phyloP scores from a whole-genome alignment of 129 eudicot genomes.

The Lactuca saligna region DNA sequence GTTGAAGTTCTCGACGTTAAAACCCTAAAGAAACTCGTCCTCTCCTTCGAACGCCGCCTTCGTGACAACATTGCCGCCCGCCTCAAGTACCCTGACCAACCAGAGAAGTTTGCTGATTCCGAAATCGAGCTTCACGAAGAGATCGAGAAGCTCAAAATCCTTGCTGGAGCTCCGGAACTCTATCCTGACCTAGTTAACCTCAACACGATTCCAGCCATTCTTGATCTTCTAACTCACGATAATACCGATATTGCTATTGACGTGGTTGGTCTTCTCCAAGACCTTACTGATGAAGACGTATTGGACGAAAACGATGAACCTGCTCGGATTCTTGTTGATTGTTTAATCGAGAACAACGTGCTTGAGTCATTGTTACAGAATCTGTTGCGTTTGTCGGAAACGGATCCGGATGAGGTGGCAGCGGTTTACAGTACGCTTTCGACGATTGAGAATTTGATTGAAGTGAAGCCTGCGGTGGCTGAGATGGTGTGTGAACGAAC shows the following conservation, averaged over 20 bases:
- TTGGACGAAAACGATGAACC: slow-evolving; percentile 75
- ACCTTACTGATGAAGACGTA: slow-evolving; percentile 87
- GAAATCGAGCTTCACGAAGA: slow-evolving; percentile 95
- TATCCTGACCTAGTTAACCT: slow-evolving; percentile 76
- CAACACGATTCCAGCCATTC: slow-evolving; percentile 63
- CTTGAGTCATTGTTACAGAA: slow-evolving; percentile 78
- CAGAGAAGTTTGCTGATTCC: slow-evolving; percentile 96
- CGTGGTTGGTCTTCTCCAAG: slow-evolving; percentile 69
- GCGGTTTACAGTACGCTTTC: slow-evolving; percentile 70
- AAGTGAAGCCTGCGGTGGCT: slow-evolving; percentile 80
- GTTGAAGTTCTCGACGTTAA: slow-evolving; percentile 75
- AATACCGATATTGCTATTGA: slow-evolving; percentile 84
- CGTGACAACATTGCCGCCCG: slow-evolving; percentile 94
- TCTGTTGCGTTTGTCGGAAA: slow-evolving; percentile 52
- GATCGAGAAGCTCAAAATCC: slow-evolving; percentile 83
- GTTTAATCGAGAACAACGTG: slow-evolving; percentile 75
- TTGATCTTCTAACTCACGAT: slow-evolving; percentile 71
- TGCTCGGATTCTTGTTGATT: slow-evolving; percentile 66
- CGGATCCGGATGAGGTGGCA: slow-evolving; percentile 73
- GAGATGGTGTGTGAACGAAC: slow-evolving; percentile 95
- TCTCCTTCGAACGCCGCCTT: slow-evolving; percentile 85
- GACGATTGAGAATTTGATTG: slow-evolving; percentile 81
- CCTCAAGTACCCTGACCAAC: slow-evolving; percentile 84
- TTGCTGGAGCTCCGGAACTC: slow-evolving; percentile 87
- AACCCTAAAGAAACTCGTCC: slow-evolving; percentile 83